Conservation (phyloP, 208 protist genomes). For the Leishmania mexicana region DNA sequence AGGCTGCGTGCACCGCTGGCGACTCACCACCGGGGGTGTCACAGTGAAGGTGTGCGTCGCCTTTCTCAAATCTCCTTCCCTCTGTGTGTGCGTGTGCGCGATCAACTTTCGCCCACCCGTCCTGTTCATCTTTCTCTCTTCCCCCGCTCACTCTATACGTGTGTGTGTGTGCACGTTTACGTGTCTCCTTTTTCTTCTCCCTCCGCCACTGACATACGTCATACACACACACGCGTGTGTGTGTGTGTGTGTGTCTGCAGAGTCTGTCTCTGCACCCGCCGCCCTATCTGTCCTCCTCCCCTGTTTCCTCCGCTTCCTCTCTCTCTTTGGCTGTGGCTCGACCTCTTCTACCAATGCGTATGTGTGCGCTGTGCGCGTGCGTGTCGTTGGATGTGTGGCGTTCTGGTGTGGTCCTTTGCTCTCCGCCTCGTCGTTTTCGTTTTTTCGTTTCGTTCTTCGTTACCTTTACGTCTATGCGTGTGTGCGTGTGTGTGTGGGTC, state of each 20-base stretch:
- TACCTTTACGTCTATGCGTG: not conserved
- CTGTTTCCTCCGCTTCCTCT: not conserved
- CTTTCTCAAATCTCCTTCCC: not conserved
- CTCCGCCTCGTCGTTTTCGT: not conserved
- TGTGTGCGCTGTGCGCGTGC: not conserved
- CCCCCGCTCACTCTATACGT: not conserved
- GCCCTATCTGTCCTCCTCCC: not conserved
- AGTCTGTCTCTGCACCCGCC: not conserved
- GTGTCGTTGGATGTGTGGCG: not conserved
- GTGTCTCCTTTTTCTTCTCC: not conserved
- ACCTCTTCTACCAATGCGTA: not conserved
- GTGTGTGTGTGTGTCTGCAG: not conserved
- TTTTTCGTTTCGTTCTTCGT: not conserved
- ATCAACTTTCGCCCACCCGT: not conserved
- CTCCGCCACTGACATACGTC: not conserved
- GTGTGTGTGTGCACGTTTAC: not conserved
- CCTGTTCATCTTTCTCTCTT: not conserved
- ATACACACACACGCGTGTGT: not conserved
- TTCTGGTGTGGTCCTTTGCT: not conserved
- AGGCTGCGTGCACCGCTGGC: not conserved
- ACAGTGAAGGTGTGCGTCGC: not conserved
- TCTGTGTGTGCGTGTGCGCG: not conserved
- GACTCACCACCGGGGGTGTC: not conserved
- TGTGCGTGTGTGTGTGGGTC: not conserved
- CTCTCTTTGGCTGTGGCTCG: not conserved